Base-by-base conservation (phyloP, 768 basidiomycete species). In the Terana coerulea region DNA sequence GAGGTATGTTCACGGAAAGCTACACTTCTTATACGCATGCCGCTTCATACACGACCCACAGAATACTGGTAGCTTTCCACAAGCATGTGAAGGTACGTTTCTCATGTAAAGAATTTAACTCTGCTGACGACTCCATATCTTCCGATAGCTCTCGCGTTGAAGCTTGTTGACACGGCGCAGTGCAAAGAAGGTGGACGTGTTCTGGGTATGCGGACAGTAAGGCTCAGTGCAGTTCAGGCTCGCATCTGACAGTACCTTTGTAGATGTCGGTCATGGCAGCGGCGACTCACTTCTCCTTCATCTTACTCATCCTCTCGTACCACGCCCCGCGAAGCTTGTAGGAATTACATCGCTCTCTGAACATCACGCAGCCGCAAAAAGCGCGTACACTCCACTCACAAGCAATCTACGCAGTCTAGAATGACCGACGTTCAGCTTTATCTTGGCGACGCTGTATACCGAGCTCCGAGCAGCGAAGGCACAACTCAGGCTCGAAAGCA, bases 241-340 rank as follows among this genome's bases (percentile, higher is more conserved):
- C 33, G 29, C 8, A 36, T 48, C 51, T 26, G 11, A 53, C 22
- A 24, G 35, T 35, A 33, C 12, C 11, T 33, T 9, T 40, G 19
- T 52, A 86, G 84, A 88, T 61, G 81, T 86, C 17, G 86, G 84
- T 12, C 77, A 83, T 59, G 85, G 83, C 35, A 81, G 77, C 22
- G 85, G 86, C 36, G 84, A 85, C 65, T 86, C 84, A 1, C 67
- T 86, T 19, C 61, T 84, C 19, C 60, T 84, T 30, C 74, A 83
- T 15, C 69, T 83, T 24, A 69, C 71, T 4, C 69, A 77, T 51
- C 69, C 72, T 12, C 59, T 66, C 0, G 64, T 80, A 21, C 75
- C 78, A 2, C 72, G 71, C 9, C 81, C 79, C 25, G 65, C 73
- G 4, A 59, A 65, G 36, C 55, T 86, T 7, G 73, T 72, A 2